phyloP scores from a whole-genome alignment of 345 rosid genomes.

The Euclidium syriacum region DNA sequence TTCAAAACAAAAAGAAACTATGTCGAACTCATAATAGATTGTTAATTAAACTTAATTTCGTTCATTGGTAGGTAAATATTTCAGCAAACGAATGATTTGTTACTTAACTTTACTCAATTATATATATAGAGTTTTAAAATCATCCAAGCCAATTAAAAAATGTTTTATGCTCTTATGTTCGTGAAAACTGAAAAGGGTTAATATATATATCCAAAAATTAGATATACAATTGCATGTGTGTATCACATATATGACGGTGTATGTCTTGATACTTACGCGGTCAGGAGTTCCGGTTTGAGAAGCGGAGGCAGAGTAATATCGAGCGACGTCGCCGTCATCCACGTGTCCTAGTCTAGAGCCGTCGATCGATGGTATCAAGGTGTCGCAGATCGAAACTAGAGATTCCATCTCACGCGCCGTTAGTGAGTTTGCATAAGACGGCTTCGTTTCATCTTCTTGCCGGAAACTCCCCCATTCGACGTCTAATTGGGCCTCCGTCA shows the following conservation, averaged over 20 bases:
- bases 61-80: background rate
- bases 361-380: constrained; percentile 53
- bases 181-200: no score
- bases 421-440: constrained; percentile 40
- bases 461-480: background rate
- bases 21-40: no score
- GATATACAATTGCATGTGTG: constrained; percentile 1
- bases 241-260: background rate
- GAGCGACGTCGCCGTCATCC: constrained; percentile 16
- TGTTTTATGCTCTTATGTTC: no score
- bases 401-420: constrained; percentile 60
- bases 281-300: constrained; percentile 68
- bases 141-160: no score
- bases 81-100: no score
- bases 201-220: no score
- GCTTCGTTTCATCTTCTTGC: constrained; percentile 17
- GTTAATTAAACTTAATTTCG: no score
- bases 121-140: no score
- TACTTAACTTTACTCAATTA: no score
- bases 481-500: background rate
- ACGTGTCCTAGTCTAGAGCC: constrained; percentile 9
- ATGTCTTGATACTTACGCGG: no score
- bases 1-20: background rate
- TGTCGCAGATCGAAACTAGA: constrained; percentile 60
- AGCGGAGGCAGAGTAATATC: constrained; percentile 52